Base-by-base conservation (phyloP, 257 asterid genomes). In the Osmanthus fragrans region DNA sequence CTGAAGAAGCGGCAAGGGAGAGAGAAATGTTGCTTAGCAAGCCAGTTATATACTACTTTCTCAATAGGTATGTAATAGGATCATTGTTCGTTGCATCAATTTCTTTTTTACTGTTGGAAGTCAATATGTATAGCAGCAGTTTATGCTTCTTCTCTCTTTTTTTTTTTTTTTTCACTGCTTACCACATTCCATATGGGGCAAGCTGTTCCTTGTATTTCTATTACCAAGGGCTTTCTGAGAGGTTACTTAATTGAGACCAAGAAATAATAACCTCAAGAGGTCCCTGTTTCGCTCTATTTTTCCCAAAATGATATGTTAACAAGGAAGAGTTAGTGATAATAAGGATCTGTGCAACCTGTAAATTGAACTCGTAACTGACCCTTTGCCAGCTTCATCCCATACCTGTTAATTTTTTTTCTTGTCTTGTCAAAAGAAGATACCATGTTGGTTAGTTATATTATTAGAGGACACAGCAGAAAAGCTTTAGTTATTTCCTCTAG, bases 1-100 rank as follows among this genome's bases (percentile, higher is more conserved):
- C 98, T 12, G 98, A 92, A 83, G 99, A 96, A 81, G 94, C 96
- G 34, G 86, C 94, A 39, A 88, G 90, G 87, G 98, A 96, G 81
- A 89, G 93, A 83, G 99, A 96, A 80, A 76, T 78, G 33, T 88
- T 96, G 81, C 92, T 92, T 76, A 88, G 97, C 95, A 96, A 93
- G 85, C 90, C 97, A 70, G 72, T 88, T 79, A 80, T 96, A 51
- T 96, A 93, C 85, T 96, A 93, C 90, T 86, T 96, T 83, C 84
- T 96, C 73, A 96, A 96, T 80, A 90, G 98, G 98, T 93, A 88
- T 34, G 29, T 36, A 45, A 15, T 36, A 29, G 30, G 60, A 25
- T 47, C 4, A 30, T 37, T 21, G 60, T 68, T 74, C 66, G 68
- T 16, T 73, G n/a, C 34, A 54, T 27, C n/a, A 2, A 67, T 64